Conservation (phyloP, 805 yeast species). For the Komagataella kurtzmanii region DNA sequence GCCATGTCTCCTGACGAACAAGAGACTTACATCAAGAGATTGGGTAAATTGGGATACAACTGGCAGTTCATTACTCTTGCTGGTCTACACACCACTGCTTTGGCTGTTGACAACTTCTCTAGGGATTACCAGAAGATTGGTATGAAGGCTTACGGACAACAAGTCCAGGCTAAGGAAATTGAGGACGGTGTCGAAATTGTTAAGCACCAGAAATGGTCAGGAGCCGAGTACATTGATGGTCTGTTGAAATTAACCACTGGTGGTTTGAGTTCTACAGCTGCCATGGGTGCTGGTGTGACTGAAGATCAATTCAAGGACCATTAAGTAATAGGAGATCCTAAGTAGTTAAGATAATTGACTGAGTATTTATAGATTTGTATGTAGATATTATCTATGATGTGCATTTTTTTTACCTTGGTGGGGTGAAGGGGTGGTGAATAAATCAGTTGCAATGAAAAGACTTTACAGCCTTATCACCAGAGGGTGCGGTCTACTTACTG, state of each 20-base stretch:
- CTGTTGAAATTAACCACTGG: constrained; percentile 84
- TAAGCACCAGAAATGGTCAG: constrained; percentile 98
- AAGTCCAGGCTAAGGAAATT: constrained; percentile 79
- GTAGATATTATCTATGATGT: background rate
- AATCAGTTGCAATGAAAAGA: background rate
- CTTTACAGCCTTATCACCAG: too few relatives aligned
- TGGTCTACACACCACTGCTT: constrained; percentile 91
- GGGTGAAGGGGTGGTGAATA: too few relatives aligned
- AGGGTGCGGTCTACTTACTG: background rate
- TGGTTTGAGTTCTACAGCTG: constrained; percentile 91
- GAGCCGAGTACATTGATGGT: constrained; percentile 92
- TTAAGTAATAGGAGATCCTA: background rate
- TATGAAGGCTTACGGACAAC: constrained; percentile 91
- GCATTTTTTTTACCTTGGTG: too few relatives aligned
- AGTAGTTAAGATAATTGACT: background rate
- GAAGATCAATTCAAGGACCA: constrained; percentile 75
- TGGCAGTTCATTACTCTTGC: constrained; percentile 98
- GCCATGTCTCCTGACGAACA: constrained; percentile 85
- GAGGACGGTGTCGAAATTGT: constrained; percentile 86
- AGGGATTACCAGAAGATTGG: constrained; percentile 68
- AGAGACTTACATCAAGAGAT: constrained; percentile 77
- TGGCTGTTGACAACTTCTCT: constrained; percentile 79
- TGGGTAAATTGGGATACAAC: constrained; percentile 80
- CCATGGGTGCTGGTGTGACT: constrained; percentile 98
- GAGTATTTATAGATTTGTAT: background rate